Percentiles rank a stretch among this genome's conserved stretches.
These are phyloP conservation scores for Stephania cephalantha DNA, from an alignment of 164 flowering plant genomes.

Conservation along the genomic window DNA sequence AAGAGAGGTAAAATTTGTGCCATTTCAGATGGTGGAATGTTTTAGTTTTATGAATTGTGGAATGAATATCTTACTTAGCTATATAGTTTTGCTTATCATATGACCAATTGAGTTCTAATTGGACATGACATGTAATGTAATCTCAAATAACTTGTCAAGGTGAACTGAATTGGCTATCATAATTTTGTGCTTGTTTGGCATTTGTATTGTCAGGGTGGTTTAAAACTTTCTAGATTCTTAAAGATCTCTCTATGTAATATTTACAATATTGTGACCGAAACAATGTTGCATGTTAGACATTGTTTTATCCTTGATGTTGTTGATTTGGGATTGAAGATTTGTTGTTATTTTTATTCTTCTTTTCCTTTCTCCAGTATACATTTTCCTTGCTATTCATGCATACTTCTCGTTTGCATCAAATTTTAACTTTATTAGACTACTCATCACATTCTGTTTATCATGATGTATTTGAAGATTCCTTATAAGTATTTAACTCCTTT, in stretches of 20 bases:
- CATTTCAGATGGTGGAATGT: neutral
- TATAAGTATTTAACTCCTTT: constrained; percentile 74
- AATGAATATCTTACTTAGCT: too few species aligned
- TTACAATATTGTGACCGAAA: neutral
- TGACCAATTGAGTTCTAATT: too few species aligned
- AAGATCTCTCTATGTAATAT: neutral
- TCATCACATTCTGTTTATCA: neutral
- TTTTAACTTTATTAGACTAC: neutral
- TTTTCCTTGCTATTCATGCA: neutral
- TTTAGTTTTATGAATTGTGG: too few species aligned
- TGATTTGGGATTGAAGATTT: neutral
- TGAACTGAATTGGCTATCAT: neutral
- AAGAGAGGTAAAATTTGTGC: constrained; percentile 26
- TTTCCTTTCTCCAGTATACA: neutral
- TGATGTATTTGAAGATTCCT: constrained; percentile 52
- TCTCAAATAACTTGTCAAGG: too few species aligned
- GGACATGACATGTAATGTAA: too few species aligned
- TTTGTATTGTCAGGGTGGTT: neutral
- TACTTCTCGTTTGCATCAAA: neutral
- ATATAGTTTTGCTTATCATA: too few species aligned
- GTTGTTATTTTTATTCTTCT: neutral
- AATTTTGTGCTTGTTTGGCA: neutral
- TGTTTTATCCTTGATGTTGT: neutral
- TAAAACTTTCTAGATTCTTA: neutral
- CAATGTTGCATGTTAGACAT: neutral